Evolutionary conservation across 2,329 filamentous ascomycete genomes (phyloP), one percentile per base, ranked within the genome.

Genomic region (Corinectria fuckeliana): DNA sequence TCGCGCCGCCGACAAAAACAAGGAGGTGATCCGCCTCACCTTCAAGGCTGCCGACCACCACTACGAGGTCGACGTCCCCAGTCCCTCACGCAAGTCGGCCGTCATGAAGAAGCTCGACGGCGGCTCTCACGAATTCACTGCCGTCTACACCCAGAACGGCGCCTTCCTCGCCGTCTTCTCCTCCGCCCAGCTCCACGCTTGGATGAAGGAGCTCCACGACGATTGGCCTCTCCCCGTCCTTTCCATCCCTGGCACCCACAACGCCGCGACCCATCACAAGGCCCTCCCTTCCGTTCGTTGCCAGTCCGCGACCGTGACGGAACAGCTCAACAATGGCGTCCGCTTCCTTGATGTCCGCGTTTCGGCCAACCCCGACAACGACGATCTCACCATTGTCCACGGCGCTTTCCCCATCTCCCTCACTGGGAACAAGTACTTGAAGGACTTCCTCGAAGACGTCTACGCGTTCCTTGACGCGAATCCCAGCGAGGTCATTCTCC

Each of bases 291-390:
- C 92, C 1, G 95, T 98, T 34, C 90, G 95, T 36, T 98, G 95
- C 76, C 95, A 99, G 78, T 89, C 91, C 30, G 92, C 93, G 16
- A 82, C 86, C 61, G 83, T 96, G 5, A 81, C 82, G 48, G 86
- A 89, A 52, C 95, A 99, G 77, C 86, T 99, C 25, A 82, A 88
- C 56, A 94, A 97, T 73, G 95, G 95, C 25, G 90, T 98, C 44
- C 92, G 95, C 50, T 98, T 97, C 81, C 88, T 99, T 66, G 95
- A 99, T 74, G 86, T 99, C 62, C 88, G 95, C 50, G 90, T 97
- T 55, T 81, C 78, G 32, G 81, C 78, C 55, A 78, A 71, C 65
- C 64, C 74, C 32, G 80, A 82, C 62, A 85, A 86, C 64, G 87
- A 92, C 72, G 83, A 86, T 38, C 83, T 98, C 14, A 81, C 88